These are phyloP conservation scores for Camelina sativa DNA, from an alignment of 345 rosid genomes.

Conservation along the genomic window DNA sequence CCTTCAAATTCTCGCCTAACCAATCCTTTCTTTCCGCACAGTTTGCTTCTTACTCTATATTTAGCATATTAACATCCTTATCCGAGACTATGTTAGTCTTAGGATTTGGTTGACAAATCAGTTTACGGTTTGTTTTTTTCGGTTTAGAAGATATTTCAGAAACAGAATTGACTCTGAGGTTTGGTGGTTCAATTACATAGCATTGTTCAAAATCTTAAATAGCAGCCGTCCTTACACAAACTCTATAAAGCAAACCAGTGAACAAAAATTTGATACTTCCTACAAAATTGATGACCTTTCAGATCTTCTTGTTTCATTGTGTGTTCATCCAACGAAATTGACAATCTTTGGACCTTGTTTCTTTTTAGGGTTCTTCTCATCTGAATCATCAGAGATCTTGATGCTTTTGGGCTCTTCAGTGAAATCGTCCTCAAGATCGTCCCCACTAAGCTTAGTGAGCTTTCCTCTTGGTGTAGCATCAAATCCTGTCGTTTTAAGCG, in stretches of 20 bases:
- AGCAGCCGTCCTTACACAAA: constrained; percentile 4
- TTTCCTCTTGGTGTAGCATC: constrained; percentile 54
- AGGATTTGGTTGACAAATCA: background rate
- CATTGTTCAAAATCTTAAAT: constrained; percentile 17
- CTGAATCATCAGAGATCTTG: constrained; percentile 40
- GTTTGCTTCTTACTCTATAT: constrained; percentile 1
- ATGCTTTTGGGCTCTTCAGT: constrained; percentile 40
- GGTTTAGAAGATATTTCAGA: background rate
- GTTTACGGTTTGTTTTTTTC: background rate
- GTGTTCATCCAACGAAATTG: constrained; percentile 59
- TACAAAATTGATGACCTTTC: constrained; percentile 36
- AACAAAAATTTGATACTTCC: background rate
- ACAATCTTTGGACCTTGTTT: constrained; percentile 73
- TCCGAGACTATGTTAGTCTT: background rate
- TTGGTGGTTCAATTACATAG: constrained; percentile 13
- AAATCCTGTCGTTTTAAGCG: constrained; percentile 47
- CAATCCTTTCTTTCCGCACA: constrained; percentile 18
- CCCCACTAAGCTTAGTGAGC: constrained; percentile 77
- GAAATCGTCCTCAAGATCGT: constrained; percentile 93
- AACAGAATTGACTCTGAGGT: no score
- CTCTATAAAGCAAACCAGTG: background rate
- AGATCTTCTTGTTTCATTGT: constrained; percentile 9
- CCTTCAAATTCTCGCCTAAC: constrained; percentile 38
- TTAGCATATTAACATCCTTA: constrained; percentile 33
- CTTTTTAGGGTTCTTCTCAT: constrained; percentile 52